Percentiles rank a stretch among this genome's conserved stretches.
Evolutionary conservation across 495 filamentous ascomycete species (phyloP).

Genomic region (Annulohypoxylon stygium): DNA sequence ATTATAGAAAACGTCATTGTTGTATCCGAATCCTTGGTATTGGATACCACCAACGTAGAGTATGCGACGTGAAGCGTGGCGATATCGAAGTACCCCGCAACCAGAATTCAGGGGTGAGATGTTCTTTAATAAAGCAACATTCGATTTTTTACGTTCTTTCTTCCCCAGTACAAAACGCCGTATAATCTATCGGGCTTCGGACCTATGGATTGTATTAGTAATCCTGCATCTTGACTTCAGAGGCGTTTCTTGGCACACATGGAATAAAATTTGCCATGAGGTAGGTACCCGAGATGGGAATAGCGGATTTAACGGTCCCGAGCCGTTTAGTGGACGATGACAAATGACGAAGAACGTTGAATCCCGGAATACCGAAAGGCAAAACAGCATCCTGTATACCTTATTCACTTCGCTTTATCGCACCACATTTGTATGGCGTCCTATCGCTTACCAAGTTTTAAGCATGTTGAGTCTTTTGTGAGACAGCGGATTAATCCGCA

Average conservation of each 20-base stretch:
- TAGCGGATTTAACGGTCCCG: neutral
- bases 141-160: no score
- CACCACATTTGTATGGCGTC: neutral
- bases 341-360: neutral
- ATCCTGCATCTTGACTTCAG: neutral
- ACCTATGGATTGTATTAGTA: neutral
- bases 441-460: neutral
- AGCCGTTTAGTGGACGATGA: neutral
- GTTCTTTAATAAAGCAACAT: no score
- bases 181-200: neutral
- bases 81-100: no score
- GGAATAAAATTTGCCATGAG: neutral
- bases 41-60: no score
- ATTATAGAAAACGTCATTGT: neutral
- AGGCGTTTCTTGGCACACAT: neutral
- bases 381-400: neutral
- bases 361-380: neutral
- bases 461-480: no score
- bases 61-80: no score
- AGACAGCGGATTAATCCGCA: no score
- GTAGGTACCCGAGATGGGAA: neutral
- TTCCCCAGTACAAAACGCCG: no score
- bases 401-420: neutral
- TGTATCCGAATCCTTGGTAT: no score
- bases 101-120: no score